These are phyloP conservation scores for Ogataea sp. DNA, from an alignment of 805 yeast genomes.

Conservation along the genomic window DNA sequence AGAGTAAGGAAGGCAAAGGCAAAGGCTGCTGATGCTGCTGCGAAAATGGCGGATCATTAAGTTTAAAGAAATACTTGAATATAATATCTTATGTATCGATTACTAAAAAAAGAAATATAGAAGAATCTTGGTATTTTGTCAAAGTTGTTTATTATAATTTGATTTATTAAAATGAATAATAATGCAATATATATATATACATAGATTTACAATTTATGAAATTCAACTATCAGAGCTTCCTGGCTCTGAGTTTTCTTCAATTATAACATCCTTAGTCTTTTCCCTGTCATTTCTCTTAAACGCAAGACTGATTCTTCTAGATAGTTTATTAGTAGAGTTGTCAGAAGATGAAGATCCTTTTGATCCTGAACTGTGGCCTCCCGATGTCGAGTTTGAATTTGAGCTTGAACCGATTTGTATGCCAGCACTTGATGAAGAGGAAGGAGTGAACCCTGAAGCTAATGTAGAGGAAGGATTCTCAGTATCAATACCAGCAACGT, in stretches of 20 bases:
- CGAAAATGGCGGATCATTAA: not conserved
- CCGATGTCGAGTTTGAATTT: not conserved
- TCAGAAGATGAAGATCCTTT: conserved; percentile 8
- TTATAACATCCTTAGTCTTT: conserved; percentile 14
- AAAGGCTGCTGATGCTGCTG: conserved; percentile 1
- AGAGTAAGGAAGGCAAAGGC: too few species aligned
- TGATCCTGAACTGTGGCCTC: too few species aligned
- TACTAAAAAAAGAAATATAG: too few species aligned
- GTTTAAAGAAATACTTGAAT: not conserved
- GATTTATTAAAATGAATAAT: too few species aligned
- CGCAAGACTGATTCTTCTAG: conserved; percentile 23
- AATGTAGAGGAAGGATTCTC: not conserved
- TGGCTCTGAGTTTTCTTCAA: conserved; percentile 3
- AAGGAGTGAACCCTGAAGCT: not conserved
- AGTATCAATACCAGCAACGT: too few species aligned
- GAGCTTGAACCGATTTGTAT: too few species aligned
- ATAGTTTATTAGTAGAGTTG: conserved; percentile 10
- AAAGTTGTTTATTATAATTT: too few species aligned
- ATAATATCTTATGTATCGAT: too few species aligned
- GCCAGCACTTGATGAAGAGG: not conserved
- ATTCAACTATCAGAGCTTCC: not conserved
- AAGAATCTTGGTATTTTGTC: too few species aligned
- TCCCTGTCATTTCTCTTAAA: conserved; percentile 21
- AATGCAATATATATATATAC: not conserved
- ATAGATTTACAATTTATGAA: not conserved